A percentile compares a stretch with the other conserved stretches of the same genome.
Conservation (phyloP, 106 monocot genomes). For the Ottelia alismoides region DNA sequence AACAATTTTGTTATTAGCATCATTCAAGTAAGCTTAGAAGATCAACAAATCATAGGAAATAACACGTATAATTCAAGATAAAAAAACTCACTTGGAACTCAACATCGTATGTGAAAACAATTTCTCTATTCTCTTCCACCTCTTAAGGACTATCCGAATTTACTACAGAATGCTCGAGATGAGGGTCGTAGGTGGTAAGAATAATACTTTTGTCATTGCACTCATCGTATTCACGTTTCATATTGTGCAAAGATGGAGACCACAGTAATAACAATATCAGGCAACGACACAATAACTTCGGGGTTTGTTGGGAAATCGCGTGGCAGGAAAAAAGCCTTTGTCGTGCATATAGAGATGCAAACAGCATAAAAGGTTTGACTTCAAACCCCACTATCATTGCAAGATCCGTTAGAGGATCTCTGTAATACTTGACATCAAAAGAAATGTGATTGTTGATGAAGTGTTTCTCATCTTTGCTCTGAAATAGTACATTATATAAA, state of each 20-base stretch:
- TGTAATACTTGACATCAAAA: conserved; percentile 84
- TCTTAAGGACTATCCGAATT: conserved; percentile 70
- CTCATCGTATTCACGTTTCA: conserved; percentile 64
- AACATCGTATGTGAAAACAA: conserved; percentile 85
- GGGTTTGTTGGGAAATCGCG: no score
- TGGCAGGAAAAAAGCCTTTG: neutral
- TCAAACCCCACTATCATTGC: conserved; percentile 87
- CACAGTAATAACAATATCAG: no score
- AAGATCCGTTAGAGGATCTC: conserved; percentile 42
- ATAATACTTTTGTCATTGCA: conserved; percentile 66
- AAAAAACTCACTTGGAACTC: conserved; percentile 45
- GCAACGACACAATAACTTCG: neutral
- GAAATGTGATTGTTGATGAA: conserved; percentile 80
- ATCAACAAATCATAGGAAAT: no score
- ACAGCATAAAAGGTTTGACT: conserved; percentile 70
- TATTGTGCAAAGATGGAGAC: conserved; percentile 19
- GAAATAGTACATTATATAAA: conserved; percentile 6
- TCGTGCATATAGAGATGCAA: no score
- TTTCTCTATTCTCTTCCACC: conserved; percentile 55
- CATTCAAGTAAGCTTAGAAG: no score
- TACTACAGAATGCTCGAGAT: conserved; percentile 48
- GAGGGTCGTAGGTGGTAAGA: conserved; percentile 71
- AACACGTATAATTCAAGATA: no score
- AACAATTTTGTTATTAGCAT: no score
- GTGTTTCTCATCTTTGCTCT: conserved; percentile 65